Conservation (phyloP, 176 grass and related monocot species). For the Cenchrus purpureus region DNA sequence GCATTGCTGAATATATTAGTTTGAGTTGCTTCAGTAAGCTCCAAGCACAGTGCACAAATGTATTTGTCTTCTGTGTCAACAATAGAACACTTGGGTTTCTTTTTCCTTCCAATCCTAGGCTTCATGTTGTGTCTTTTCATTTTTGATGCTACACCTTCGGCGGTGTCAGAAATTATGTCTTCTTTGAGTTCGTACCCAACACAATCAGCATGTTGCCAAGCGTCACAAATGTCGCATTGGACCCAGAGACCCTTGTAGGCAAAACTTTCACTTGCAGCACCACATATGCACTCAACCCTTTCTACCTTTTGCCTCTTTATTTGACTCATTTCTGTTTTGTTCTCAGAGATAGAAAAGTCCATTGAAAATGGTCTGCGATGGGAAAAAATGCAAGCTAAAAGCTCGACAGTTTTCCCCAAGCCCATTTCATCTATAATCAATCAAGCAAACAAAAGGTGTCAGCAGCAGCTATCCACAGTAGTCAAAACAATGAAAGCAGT, state of each 20-base stretch:
- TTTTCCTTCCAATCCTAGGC: constrained; percentile 57
- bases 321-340: constrained; percentile 35
- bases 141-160: constrained; percentile 36
- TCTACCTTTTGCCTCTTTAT: constrained; percentile 88
- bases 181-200: constrained; percentile 75
- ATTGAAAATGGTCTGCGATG: constrained; percentile 60
- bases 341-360: constrained; percentile 33
- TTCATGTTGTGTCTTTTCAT: constrained; percentile 53
- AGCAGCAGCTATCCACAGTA: constrained; percentile 20
- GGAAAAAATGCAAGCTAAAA: constrained; percentile 90
- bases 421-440: constrained; percentile 96
- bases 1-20: constrained; percentile 61
- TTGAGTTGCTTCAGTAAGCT: constrained; percentile 80
- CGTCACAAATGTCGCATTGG: constrained; percentile 91
- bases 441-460: constrained; percentile 34
- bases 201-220: constrained; percentile 96
- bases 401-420: constrained; percentile 90
- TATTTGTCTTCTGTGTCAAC: constrained; percentile 63
- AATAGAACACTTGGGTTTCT: constrained; percentile 58
- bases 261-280: constrained; percentile 87
- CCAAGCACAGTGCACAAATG: constrained; percentile 70
- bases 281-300: constrained; percentile 93
- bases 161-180: constrained; percentile 48
- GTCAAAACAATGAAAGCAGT: constrained; percentile 18
- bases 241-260: constrained; percentile 83